Evolutionary conservation across 2,329 filamentous ascomycete species (phyloP), one percentile per base, ranked within the genome.

Genomic region (Ophiostoma pallidulum): DNA sequence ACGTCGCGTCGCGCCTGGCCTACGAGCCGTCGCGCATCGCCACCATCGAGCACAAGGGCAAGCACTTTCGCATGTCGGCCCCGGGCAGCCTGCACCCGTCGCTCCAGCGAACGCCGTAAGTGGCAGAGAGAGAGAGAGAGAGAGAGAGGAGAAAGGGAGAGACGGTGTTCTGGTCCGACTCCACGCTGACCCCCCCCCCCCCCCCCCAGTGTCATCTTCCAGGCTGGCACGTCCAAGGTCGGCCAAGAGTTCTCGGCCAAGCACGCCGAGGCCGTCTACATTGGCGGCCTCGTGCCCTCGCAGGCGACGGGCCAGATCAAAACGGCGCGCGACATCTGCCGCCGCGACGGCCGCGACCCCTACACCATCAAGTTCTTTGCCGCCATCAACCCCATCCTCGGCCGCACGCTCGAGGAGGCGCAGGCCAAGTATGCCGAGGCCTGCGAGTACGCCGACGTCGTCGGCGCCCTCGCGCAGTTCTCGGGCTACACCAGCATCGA

Each of bases 401-500:
- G 50, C 41, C 40, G 24, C 16, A 57, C 54, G 4, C 36, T 41
- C 14, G 54, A 55, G 42, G 54, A 57, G 41, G 57, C 56, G 16
- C 45, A 53, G 42, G 55, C 41, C 19, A 58, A 58, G 36, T 54
- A 54, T 37, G 51, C 54, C 19, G 41, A 45, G 14, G 51, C 50
- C 4, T 22, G 44, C 24, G 41, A 54, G 38, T 53, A 56, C 41
- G 54, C 54, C 14, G 41, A 51, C 28, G 43, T 45, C 7, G 47
- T 52, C 3, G 58, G 55, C 14, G 57, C 54, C 1, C 52, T 60
- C 2, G 56, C 57, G 9, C 52, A 53, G 29, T 58, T 58, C 47
- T 50, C 49, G 13, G 56, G 56, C 33, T 57, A 53, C 35, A 55
- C 57, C 3, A 54, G 56, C 33, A 54, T 57, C 18, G 58, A 60